Conservation (phyloP, 345 rosid genomes). For the Rhodomyrtus tomentosa region DNA sequence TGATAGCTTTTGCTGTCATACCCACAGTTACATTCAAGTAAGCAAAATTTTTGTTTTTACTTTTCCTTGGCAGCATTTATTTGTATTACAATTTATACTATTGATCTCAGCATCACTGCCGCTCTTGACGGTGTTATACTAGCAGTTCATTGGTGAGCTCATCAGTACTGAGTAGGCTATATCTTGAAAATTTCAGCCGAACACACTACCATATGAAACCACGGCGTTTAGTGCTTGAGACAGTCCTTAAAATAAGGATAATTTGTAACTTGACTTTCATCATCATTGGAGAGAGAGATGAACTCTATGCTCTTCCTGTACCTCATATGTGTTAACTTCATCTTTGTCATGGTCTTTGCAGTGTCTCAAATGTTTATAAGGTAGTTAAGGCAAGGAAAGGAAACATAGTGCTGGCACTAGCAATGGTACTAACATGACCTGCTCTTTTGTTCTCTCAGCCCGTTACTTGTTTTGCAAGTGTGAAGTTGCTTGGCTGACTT, state of each 20-base stretch:
- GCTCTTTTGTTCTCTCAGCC: background rate
- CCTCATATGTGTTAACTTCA: background rate
- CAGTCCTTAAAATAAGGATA: background rate
- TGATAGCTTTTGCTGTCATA: constrained; percentile 65
- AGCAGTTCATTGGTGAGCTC: background rate
- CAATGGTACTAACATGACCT: constrained; percentile 52
- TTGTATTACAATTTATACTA: background rate
- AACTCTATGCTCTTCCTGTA: background rate
- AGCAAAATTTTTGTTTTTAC: constrained; percentile 13
- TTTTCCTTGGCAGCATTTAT: background rate
- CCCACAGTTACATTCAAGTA: constrained; percentile 83
- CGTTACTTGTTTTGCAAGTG: background rate
- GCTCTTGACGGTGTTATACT: background rate
- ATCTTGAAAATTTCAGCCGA: background rate
- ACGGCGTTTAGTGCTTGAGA: background rate
- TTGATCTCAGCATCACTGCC: background rate
- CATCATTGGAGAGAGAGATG: background rate
- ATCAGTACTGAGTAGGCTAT: background rate
- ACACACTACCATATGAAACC: background rate
- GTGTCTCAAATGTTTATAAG: constrained; percentile 61
- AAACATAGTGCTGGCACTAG: constrained; percentile 77
- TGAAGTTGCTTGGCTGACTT: background rate
- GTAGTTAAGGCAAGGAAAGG: constrained; percentile 80
- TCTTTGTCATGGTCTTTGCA: constrained; percentile 17
- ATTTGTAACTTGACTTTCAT: background rate